Conservation (phyloP, 495 filamentous ascomycete genomes). For the Xeromyces bisporus region DNA sequence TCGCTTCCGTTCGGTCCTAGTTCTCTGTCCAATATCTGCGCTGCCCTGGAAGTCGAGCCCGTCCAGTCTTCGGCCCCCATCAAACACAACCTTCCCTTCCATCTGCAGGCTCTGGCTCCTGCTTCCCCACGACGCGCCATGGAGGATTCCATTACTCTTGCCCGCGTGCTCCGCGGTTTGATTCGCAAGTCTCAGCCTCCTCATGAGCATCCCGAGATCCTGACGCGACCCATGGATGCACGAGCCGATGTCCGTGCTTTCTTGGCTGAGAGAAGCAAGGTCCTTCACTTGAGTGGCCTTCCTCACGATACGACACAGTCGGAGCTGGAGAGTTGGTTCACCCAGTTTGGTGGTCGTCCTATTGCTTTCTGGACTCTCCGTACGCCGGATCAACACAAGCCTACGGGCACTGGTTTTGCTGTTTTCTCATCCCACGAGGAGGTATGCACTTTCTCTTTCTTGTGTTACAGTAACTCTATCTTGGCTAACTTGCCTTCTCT, state of each 20-base stretch:
- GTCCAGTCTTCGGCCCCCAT: conserved; percentile 93
- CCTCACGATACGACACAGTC: conserved; percentile 97
- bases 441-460: conserved; percentile 42
- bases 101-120: conserved; percentile 87
- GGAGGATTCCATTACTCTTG: conserved; percentile 90
- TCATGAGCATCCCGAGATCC: conserved; percentile 81
- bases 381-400: conserved; percentile 96
- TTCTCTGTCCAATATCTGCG: conserved; percentile 90
- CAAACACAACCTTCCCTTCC: conserved; percentile 96
- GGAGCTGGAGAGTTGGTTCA: conserved; percentile 97
- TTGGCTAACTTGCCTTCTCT: too few species aligned
- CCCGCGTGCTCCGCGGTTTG: conserved; percentile 76
- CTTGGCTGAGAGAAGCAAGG: conserved; percentile 86
- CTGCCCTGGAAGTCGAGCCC: conserved; percentile 90
- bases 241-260: conserved; percentile 94
- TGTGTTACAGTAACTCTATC: too few species aligned
- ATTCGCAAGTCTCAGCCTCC: conserved; percentile 90
- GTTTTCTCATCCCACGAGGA: conserved; percentile 98
- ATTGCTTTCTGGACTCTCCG: conserved; percentile 98
- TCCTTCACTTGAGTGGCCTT: conserved; percentile 89
- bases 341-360: conserved; percentile 93
- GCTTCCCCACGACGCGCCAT: conserved; percentile 94
- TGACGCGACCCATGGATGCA: conserved; percentile 91
- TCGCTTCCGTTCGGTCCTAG: conserved; percentile 92
- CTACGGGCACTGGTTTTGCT: conserved; percentile 90